These are phyloP conservation scores for Epichloe brachyelytri DNA, from an alignment of 2,329 filamentous ascomycete species.

Conservation along the genomic window DNA sequence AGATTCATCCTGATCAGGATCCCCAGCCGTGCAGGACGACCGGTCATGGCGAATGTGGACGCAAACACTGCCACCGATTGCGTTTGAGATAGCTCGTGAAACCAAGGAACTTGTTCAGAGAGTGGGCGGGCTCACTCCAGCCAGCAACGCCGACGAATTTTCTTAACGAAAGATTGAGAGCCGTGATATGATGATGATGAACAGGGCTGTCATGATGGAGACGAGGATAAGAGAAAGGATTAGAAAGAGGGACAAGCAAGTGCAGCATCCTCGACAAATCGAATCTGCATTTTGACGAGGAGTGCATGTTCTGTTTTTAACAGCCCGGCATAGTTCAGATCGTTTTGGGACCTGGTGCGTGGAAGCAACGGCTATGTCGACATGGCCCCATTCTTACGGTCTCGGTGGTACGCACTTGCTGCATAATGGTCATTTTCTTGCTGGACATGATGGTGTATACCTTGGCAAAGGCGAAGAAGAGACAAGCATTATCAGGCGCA, in stretches of 20 bases:
- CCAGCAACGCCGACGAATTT: slow-evolving; percentile 31
- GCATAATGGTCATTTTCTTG: not conserved
- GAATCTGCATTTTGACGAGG: not conserved
- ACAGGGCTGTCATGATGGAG: not conserved
- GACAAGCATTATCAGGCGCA: not conserved
- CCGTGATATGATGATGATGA: slow-evolving; percentile 1
- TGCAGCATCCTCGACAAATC: not conserved
- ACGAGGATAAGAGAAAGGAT: not conserved
- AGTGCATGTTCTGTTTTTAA: not conserved
- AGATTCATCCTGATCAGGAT: slow-evolving; percentile 35
- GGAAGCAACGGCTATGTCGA: not conserved
- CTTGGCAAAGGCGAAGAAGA: not conserved
- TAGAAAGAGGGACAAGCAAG: not conserved
- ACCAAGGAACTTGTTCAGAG: slow-evolving; percentile 55
- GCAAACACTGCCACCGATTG: slow-evolving; percentile 64
- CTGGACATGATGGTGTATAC: not conserved
- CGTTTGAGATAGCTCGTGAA: slow-evolving; percentile 75
- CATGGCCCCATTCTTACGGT: not conserved
- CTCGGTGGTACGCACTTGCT: not conserved
- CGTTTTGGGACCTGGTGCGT: not conserved
- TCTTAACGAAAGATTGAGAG: slow-evolving; percentile 20
- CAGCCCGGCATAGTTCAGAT: not conserved
- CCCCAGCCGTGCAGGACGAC: slow-evolving; percentile 32
- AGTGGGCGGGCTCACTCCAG: slow-evolving; percentile 24
- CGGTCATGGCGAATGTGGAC: slow-evolving; percentile 51